Evolutionary conservation across 2,329 filamentous ascomycete genomes (phyloP).

Genomic region (Rutstroemia sp.): DNA sequence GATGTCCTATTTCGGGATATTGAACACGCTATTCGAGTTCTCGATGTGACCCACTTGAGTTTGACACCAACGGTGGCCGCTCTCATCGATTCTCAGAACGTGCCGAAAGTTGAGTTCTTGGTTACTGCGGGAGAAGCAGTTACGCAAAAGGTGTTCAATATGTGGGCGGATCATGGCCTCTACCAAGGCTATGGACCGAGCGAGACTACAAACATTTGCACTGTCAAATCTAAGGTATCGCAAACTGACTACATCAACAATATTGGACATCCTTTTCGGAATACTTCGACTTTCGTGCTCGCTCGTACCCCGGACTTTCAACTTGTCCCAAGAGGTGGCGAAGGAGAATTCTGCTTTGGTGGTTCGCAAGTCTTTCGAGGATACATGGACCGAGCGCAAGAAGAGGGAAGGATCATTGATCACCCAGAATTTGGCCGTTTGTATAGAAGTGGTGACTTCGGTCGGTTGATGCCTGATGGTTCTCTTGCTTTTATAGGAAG

Average conservation of each 20-base stretch:
- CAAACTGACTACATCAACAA: conserved; percentile 57
- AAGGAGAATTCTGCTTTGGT: conserved; percentile 82
- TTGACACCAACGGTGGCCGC: conserved; percentile 80
- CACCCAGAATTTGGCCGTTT: conserved; percentile 64
- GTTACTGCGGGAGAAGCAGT: conserved; percentile 78
- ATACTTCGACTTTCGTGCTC: conserved; percentile 53
- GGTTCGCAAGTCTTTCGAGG: conserved; percentile 73
- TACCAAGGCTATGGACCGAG: conserved; percentile 81
- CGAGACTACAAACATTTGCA: conserved; percentile 85
- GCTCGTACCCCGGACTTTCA: conserved; percentile 38
- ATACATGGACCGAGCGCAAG: conserved; percentile 62
- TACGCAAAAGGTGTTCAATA: conserved; percentile 60
- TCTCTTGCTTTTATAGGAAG: conserved; percentile 67
- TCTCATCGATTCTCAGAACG: conserved; percentile 59
- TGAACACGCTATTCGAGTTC: conserved; percentile 54
- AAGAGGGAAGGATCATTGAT: conserved; percentile 57
- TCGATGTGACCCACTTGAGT: conserved; percentile 71
- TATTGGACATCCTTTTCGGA: conserved; percentile 66
- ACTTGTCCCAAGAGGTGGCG: conserved; percentile 58
- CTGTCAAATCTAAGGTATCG: conserved; percentile 55
- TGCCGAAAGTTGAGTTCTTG: conserved; percentile 66
- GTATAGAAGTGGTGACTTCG: conserved; percentile 78
- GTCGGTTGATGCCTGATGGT: conserved; percentile 69
- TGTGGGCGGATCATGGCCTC: conserved; percentile 61
- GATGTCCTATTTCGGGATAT: conserved; percentile 68